Conservation (phyloP, 83 land plant species). For the Picea engelmannii region DNA sequence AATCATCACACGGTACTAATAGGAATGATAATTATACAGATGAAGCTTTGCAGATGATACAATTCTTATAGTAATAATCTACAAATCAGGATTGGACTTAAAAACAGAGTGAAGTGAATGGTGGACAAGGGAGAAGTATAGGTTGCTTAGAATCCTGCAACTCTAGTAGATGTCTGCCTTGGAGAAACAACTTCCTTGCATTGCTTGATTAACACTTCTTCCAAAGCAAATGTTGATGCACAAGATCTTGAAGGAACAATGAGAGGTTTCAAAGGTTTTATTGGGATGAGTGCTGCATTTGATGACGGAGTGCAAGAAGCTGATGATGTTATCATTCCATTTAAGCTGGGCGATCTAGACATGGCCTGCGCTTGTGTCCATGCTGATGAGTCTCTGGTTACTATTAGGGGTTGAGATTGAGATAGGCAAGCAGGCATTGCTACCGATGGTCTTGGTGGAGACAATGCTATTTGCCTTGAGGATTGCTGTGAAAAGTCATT, state of each 20-base stretch:
- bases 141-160: slow-evolving; percentile 50
- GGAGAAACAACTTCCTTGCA: slow-evolving; percentile 40
- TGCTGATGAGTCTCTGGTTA: slow-evolving; percentile 13
- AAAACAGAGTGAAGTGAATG: slow-evolving; percentile 7
- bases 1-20: slow-evolving; percentile 13
- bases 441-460: slow-evolving; percentile 7
- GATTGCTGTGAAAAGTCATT: slow-evolving; percentile 12
- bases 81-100: slow-evolving; percentile 1
- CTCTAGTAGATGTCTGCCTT: slow-evolving; percentile 37
- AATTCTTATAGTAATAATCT: slow-evolving; percentile 9
- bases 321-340: slow-evolving; percentile 36
- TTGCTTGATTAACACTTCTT: slow-evolving; percentile 29
- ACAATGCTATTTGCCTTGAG: slow-evolving; percentile 6
- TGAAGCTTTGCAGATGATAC: slow-evolving; percentile 14
- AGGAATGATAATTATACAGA: slow-evolving; percentile 13
- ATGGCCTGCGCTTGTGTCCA: slow-evolving; percentile 32
- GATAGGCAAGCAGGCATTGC: not conserved
- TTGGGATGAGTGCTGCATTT: slow-evolving; percentile 39
- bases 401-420: slow-evolving; percentile 19
- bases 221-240: slow-evolving; percentile 41
- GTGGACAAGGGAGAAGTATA: too few relatives aligned
- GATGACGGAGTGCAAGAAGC: slow-evolving; percentile 26
- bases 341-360: slow-evolving; percentile 63
- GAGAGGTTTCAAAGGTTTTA: slow-evolving; percentile 22
- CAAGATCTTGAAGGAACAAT: slow-evolving; percentile 42